Percentiles rank a stretch among this genome's conserved stretches.
Evolutionary conservation across 495 filamentous ascomycete species (phyloP).

Genomic region (Penicillium robsamsonii): DNA sequence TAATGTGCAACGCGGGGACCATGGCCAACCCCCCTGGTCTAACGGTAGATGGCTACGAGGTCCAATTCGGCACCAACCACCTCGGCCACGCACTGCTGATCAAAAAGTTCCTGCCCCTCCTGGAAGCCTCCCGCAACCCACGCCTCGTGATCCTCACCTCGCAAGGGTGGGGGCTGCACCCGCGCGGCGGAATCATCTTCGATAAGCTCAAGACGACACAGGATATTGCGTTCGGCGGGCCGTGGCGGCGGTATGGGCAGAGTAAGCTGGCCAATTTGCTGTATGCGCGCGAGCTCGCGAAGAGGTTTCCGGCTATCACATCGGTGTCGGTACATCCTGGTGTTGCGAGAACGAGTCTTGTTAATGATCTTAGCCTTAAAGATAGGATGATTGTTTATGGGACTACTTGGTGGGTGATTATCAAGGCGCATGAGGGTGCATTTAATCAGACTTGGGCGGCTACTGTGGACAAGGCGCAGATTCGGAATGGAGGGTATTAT

Average conservation of each 20-base stretch:
- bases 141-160: constrained; percentile 46
- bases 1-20: constrained; percentile 69
- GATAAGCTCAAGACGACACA: constrained; percentile 16
- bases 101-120: constrained; percentile 55
- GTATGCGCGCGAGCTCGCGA: constrained; percentile 55
- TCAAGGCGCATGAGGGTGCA: constrained; percentile 36
- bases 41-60: constrained; percentile 63
- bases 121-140: constrained; percentile 23
- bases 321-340: constrained; percentile 48
- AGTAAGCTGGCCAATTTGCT: constrained; percentile 69
- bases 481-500: constrained; percentile 46
- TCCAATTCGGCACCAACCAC: constrained; percentile 68
- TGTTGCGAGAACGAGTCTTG: constrained; percentile 36
- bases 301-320: constrained; percentile 45
- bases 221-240: constrained; percentile 15
- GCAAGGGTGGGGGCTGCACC: constrained; percentile 32
- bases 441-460: constrained; percentile 58
- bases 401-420: constrained; percentile 14
- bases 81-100: constrained; percentile 64
- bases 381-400: constrained; percentile 14
- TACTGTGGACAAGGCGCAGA: constrained; percentile 28
- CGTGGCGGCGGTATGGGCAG: constrained; percentile 56
- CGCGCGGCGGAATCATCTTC: constrained; percentile 51
- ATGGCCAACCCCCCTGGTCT: constrained; percentile 50
- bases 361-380: constrained; percentile 18